Evolutionary conservation across 331 rosid species (phyloP), one percentile per base, ranked within the genome.

Genomic region (Rhamnella rubrinervis): DNA sequence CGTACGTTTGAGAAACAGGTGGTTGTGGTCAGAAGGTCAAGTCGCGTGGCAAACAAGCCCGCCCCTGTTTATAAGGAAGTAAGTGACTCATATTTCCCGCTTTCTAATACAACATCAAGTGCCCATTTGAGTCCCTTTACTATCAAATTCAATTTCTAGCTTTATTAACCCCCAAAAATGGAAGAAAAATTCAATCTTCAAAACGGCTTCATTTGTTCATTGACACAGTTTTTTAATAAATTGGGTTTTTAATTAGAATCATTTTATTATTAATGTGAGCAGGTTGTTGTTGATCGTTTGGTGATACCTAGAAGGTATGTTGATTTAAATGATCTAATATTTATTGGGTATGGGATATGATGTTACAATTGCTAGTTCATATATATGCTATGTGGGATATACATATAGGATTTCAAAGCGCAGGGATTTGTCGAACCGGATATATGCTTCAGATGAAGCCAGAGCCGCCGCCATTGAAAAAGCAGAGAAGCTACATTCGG

Each of bases 51-150:
- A 20, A 86, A 82, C 52, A 16, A 59, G 61, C 85, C 89, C 11
- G 14, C 88, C 50, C 95, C 95, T 8, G 76, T 84, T 68, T 92
- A 89, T 81, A 88, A 82, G 74, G 96, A 92, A 81, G 95, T 87
- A 55, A 60, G 77, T 47, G n/a, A 28, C 4, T 68, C 14, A 31
- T 39, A 39, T 8, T 35, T n/a, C 14, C 16, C 20, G 47, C 13
- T 2, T 25, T 31, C 23, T 18, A 15, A 53, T 53, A 15, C 18
- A 51, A 51, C 4, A 38, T 53, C 35, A 21, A 52, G 26, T 47
- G 55, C 4, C 35, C 35, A 4, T 31, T 31, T 31, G 35, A 2
- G 4, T 4, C 35, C 5, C 35, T 31, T 31, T 31, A 31, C 35
- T 31, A 4, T 31, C 5, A 31, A 31, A 4, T 6, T 31, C 35